Base-by-base conservation (phyloP, 2,329 filamentous ascomycete genomes). In the Phyllosticta citriasiana region DNA sequence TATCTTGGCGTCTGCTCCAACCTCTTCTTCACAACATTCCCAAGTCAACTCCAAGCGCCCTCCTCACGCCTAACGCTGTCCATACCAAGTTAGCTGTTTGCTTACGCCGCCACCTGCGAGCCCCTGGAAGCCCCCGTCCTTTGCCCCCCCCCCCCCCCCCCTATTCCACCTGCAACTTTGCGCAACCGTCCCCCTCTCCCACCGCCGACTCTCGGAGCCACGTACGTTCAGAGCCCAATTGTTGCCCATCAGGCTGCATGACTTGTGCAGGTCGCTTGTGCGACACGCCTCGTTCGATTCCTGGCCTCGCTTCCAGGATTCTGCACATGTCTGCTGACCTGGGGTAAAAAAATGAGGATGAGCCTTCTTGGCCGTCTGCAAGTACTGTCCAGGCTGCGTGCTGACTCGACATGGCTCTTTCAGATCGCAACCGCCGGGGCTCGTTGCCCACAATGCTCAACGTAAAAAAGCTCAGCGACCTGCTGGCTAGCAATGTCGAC, bases 401-500 rank as follows among this genome's bases (percentile, higher is more conserved):
- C 59, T 61, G 33, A 61, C 57, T 57, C 59, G 10, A 52, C 55
- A 53, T 53, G 24, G 33, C 50, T 40, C 27, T 53, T 54, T 33
- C 40, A 61, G 59, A 24, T 54, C 59, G 27, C 35, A 55, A 22
- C 55, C 47, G 24, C 22, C 54, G 8, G 59, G 50, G 55, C 55
- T 51, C 27, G 30, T 55, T 51, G 59, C 55, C 56, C 63, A 69
- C 53, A 25, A 79, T 79, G 77, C 67, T 79, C 53, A 76, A 77
- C 68, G 70, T 73, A 19, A 72, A 72, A 61, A 75, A 72, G 47
- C 67, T 79, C 57, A 76, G 71, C 63, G 74, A 76, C 64, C 68
- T 78, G 50, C 68, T 79, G 59, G 72, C 73, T 47, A 72, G 73
- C 60, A 78, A 79, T 67, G 72, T 72, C 53, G 73, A 78, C 62